These are phyloP conservation scores for Cladophialophora chaetospira DNA, from an alignment of 2,329 filamentous ascomycete species.

Conservation along the genomic window DNA sequence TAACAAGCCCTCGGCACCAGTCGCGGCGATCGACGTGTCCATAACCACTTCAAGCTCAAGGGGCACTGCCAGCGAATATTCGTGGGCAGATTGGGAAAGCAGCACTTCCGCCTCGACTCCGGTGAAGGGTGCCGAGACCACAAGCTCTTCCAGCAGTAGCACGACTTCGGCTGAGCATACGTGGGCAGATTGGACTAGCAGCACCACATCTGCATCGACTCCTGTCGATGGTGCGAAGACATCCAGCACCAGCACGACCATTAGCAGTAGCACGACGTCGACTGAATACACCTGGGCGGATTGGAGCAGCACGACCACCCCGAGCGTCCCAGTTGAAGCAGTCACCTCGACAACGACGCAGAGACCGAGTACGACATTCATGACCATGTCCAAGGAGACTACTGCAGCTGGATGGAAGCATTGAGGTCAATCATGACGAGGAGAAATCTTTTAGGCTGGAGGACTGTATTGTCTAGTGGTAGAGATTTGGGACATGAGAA, in stretches of 20 bases:
- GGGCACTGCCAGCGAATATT: not conserved
- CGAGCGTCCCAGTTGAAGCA: not conserved
- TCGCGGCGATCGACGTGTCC: constrained; percentile 11
- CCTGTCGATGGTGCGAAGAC: not conserved
- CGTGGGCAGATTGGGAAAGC: not conserved
- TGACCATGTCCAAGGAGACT: constrained; percentile 23
- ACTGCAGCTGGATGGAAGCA: constrained; percentile 22
- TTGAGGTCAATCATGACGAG: not conserved
- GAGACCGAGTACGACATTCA: constrained; percentile 20
- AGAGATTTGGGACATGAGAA: not conserved
- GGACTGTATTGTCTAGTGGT: not conserved
- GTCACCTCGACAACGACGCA: not conserved
- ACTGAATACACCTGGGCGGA: not conserved
- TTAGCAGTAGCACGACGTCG: not conserved
- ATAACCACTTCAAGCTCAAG: constrained; percentile 4
- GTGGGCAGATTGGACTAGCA: not conserved
- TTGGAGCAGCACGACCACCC: not conserved
- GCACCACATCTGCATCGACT: not conserved
- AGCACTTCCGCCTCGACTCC: not conserved
- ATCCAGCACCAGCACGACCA: constrained; percentile 1
- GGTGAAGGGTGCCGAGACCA: not conserved
- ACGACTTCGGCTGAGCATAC: not conserved
- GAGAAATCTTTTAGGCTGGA: too few relatives aligned
- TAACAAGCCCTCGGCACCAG: constrained; percentile 7
- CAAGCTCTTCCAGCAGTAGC: not conserved